A percentile compares a stretch with the other conserved stretches of the same genome.
phyloP scores from a whole-genome alignment of 2,329 filamentous ascomycete genomes.

The Gaeumannomyces sp. region DNA sequence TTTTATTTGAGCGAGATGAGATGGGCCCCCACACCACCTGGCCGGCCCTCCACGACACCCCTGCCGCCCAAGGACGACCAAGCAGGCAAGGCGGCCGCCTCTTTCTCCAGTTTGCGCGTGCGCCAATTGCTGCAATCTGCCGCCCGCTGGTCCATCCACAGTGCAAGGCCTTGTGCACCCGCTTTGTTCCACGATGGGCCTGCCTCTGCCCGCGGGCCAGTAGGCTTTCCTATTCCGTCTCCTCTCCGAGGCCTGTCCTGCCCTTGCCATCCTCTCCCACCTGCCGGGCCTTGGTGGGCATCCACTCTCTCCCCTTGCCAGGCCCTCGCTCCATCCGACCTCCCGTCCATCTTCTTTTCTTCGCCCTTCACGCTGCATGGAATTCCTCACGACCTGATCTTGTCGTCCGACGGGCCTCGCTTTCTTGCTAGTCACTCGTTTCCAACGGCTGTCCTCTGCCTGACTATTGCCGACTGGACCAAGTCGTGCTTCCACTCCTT shows the following conservation, averaged over 20 bases:
- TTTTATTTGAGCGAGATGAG: background rate
- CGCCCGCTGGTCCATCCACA: background rate
- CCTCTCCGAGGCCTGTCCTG: background rate
- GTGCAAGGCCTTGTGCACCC: background rate
- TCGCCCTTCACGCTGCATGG: background rate
- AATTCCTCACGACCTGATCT: background rate
- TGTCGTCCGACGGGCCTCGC: background rate
- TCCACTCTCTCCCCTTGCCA: background rate
- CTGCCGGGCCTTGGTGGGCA: background rate
- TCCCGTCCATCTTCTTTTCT: background rate
- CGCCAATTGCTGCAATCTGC: background rate
- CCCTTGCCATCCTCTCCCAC: background rate
- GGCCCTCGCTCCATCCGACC: background rate
- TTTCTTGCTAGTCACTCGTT: background rate
- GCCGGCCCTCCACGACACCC: background rate
- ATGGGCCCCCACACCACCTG: background rate
- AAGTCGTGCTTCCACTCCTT: slow-evolving; percentile 16
- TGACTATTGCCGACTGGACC: background rate
- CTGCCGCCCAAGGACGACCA: background rate
- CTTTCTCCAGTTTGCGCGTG: no score
- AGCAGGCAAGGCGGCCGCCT: no score
- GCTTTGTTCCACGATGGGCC: background rate
- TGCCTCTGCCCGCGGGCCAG: background rate
- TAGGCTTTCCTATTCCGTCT: background rate
- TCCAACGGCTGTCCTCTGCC: background rate